Evolutionary conservation across 176 grass and related monocot species (phyloP), one percentile per base, ranked within the genome.

Genomic region (Olyra latifolia): DNA sequence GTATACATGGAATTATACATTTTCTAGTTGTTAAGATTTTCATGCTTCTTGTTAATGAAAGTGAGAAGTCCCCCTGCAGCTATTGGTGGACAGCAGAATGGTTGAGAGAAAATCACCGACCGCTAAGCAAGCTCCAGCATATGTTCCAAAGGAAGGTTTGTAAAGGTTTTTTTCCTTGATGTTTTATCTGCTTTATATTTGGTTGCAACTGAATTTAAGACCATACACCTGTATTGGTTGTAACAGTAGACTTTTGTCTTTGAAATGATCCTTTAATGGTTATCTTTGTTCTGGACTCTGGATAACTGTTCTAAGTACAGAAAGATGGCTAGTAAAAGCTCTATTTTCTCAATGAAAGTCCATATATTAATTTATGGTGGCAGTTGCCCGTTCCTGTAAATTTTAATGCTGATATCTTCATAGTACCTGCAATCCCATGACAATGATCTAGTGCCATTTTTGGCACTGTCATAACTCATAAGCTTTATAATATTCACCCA

Each of bases 11-110:
- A 27, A n/a, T 65, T 71, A 43, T 64, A 57, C 39, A 57, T 78
- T 81, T 39, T 66, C 14, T 56, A 86, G 35, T 19, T 47, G 14
- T 85, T 56, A 17, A 66, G 9, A 35, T 47, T 38, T 69, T 25
- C 35, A 55, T 56, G 5, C 11, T 66, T 55, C 7, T 71, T 71
- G 54, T 30, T 77, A 84, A 80, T 2, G 35, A 17, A 63, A 82
- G 30, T 67, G 72, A 43, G 38, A 77, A 77, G 57, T 71, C 6
- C 50, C 72, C 40, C 28, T 88, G 80, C 81, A 94, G 94, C 50
- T 97, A 63, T 83, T 97, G 80, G 89, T 87, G 50, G 94, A 94
- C 52, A 97, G 82, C 70, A 88, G 84, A 91, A 77, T 97, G 58
- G 84, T 89, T 28, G 89, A 94, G 54, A 91, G 30, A 72, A 91